Evolutionary conservation across 306 rosid genomes (phyloP), one percentile per base, ranked within the genome.

Genomic region (Ceratonia siliqua): DNA sequence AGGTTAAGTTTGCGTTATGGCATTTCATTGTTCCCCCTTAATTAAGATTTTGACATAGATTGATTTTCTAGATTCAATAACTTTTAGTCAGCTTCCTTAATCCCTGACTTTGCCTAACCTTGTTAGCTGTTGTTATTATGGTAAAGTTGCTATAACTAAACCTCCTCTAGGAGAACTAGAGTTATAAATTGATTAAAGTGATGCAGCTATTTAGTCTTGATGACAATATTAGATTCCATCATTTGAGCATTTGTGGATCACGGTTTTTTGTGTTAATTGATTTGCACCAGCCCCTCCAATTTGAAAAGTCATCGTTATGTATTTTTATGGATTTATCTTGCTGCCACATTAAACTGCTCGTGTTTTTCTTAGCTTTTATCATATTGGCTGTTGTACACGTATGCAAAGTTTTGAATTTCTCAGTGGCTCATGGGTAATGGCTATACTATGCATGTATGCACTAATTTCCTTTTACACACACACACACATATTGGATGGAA

Each of bases 321-420:
- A 48, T 72, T 33, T 12, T 2, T n/a, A 41, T 36, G 10, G 11
- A 38, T 63, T 39, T n/a, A 38, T 36, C 43, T 14, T 42, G 54
- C 11, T 30, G 12, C 25, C 33, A 13, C 25, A 39, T 25, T 10
- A 36, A 53, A 8, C 27, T 39, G 33, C 17, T 38, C 43, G 4
- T 49, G 46, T 33, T 52, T 14, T 52, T 25, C 46, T 65, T 10
- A 22, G 36, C n/a, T 32, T 13, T 62, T 38, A 14, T 21, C 24
- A 30, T 49, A 14, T 50, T 52, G 65, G 45, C 55, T 10, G 48
- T 48, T 50, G 38, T 50, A 35, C 12, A 13, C 42, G n/a, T 52
- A 21, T 27, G 17, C 17, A 8, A 12, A 32, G 35, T 75, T 76
- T 76, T 65, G 46, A 28, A 43, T 76, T 54, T 42, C 52, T 50